These are phyloP conservation scores for Saccharum hybrid DNA, from an alignment of 202 grass and related monocot genomes.

Conservation along the genomic window DNA sequence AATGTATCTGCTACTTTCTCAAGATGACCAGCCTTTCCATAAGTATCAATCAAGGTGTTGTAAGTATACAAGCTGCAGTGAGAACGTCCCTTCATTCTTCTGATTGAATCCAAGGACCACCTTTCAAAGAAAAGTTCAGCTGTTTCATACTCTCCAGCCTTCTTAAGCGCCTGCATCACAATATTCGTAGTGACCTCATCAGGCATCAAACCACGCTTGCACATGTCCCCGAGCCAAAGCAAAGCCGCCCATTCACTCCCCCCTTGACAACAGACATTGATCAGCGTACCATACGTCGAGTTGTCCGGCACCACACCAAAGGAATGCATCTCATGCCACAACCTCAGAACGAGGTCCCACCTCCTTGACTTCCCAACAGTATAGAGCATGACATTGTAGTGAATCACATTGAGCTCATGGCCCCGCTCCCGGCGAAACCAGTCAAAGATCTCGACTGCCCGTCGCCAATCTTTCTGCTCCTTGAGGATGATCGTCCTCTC, in stretches of 20 bases:
- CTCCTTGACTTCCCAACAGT: constrained; percentile 53
- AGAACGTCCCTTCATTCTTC: constrained; percentile 35
- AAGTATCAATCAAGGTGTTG: constrained; percentile 90
- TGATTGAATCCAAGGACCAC: constrained; percentile 50
- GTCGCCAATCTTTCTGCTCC: constrained; percentile 85
- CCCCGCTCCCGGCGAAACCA: constrained; percentile 59
- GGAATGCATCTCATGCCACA: constrained; percentile 79
- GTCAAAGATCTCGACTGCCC: constrained; percentile 68
- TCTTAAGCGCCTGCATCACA: constrained; percentile 76
- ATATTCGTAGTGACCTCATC: constrained; percentile 76
- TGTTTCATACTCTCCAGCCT: constrained; percentile 64
- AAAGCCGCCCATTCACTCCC: constrained; percentile 48
- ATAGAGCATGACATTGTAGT: constrained; percentile 80
- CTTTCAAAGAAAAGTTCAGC: constrained; percentile 61
- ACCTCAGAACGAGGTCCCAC: constrained; percentile 59
- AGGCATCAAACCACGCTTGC: constrained; percentile 74
- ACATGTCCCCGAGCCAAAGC: constrained; percentile 79
- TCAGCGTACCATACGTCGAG: constrained; percentile 71
- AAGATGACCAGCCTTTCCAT: constrained; percentile 70
- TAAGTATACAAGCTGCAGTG: constrained; percentile 70
- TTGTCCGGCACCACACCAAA: constrained; percentile 58
- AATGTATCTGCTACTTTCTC: constrained; percentile 76
- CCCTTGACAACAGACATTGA: constrained; percentile 71
- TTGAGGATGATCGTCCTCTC: constrained; percentile 88
- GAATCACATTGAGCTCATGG: constrained; percentile 77